Base-by-base conservation (phyloP, 23 red algal genomes). In the Agarophyton chilense region DNA sequence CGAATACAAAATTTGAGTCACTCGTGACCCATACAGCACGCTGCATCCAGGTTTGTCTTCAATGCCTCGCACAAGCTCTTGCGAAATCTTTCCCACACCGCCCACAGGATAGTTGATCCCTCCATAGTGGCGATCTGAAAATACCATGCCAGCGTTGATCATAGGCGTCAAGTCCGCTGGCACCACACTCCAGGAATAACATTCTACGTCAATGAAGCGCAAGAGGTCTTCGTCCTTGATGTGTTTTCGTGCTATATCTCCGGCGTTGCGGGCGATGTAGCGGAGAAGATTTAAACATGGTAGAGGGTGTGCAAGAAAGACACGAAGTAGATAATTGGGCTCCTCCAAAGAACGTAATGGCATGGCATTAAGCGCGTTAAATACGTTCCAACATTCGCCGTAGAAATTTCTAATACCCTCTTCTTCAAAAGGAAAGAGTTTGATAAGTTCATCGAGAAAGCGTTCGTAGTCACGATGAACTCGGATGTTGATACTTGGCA, bases 71-170 rank as follows among this genome's bases (percentile, higher is more conserved):
- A 89, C 96, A 33, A 98, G 54, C 54, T 90, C 78, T 82, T 89
- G 45, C 16, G 96, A 86, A 75, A 98, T 95, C 35, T 25, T 74
- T 2, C 96, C 96, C 0, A 98, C 96, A 10, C 96, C 96, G 33
- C 96, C 96, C 52, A 54, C 49, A 21, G 96, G 96, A 72, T 98
- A 98, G 66, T 95, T 90, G 25, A 95, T 88, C 13, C 96, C 96
- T 7, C 96, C 96, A 72, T 98, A 98, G 60, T 98, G 96, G n/a
- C 96, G 91, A 70, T 98, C 96, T 33, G 65, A 61, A 91, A 98
- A 98, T 26, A 98, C 96, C 96, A 98, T 98, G 19, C 96, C 96
- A 35, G 83, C 92, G 83, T 98, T 98, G 44, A 98, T 98, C 96
- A 98, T 95, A 0, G 96, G 96, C 44, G 96, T 95, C 47, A 90